Percentiles rank a stretch among this genome's conserved stretches.
Conservation (phyloP, 805 yeast genomes). For the Candida peoriensis region DNA sequence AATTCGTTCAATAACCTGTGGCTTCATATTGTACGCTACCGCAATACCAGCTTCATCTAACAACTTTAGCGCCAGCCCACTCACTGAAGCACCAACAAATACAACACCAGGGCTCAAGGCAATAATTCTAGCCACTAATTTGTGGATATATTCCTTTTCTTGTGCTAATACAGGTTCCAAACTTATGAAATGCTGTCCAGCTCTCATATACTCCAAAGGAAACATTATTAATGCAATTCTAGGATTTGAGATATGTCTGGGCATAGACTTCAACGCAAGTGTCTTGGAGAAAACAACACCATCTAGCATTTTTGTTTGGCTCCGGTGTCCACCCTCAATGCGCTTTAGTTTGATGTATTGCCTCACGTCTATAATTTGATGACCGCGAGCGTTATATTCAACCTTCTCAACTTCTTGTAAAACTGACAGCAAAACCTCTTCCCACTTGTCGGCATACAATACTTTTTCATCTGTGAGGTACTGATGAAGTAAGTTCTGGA, state of each 20-base stretch:
- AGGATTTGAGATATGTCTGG: conserved; percentile 57
- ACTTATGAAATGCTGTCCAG: conserved; percentile 75
- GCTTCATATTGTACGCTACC: conserved; percentile 77
- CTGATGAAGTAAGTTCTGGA: conserved; percentile 51
- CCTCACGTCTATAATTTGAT: conserved; percentile 79
- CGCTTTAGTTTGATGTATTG: conserved; percentile 85
- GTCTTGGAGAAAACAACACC: conserved; percentile 85
- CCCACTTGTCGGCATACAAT: conserved; percentile 54
- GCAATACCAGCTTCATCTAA: conserved; percentile 73
- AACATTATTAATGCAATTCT: conserved; percentile 79
- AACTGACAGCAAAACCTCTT: conserved; percentile 40
- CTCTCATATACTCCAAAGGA: conserved; percentile 79
- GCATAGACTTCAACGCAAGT: conserved; percentile 78
- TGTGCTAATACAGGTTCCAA: conserved; percentile 81
- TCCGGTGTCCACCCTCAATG: conserved; percentile 67
- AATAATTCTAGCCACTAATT: conserved; percentile 71
- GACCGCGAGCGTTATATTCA: conserved; percentile 52
- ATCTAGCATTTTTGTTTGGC: conserved; percentile 56
- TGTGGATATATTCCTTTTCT: conserved; percentile 78
- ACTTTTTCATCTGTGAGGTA: conserved; percentile 58
- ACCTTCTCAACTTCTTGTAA: conserved; percentile 53
- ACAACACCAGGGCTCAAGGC: conserved; percentile 76
- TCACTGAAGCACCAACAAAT: conserved; percentile 71
- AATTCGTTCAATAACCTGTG: conserved; percentile 72
- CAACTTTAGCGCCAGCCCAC: conserved; percentile 74